These are phyloP conservation scores for Lathyrus oleraceus DNA, from an alignment of 306 rosid species.

Conservation along the genomic window DNA sequence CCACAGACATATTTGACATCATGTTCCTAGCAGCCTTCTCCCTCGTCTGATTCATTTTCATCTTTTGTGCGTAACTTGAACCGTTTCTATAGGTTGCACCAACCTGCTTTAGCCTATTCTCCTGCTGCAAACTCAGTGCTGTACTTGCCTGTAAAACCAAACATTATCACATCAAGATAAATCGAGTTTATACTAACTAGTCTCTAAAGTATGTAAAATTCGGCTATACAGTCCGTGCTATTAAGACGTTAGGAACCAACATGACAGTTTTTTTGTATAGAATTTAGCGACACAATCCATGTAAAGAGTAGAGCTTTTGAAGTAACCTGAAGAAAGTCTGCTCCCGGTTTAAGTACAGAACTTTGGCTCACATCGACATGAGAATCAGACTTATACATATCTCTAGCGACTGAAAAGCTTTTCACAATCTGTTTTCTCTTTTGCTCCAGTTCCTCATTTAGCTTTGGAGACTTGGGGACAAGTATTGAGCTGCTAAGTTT, in stretches of 20 bases:
- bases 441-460: slow-evolving; percentile 28
- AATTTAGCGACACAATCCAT: too few relatives aligned
- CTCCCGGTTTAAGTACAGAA: slow-evolving; percentile 36
- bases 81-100: slow-evolving; percentile 42
- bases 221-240: too few relatives aligned
- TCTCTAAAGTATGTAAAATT: too few relatives aligned
- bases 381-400: slow-evolving; percentile 30
- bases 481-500: slow-evolving; percentile 31
- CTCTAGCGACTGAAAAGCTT: slow-evolving; percentile 42
- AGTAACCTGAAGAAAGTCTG: slow-evolving; percentile 38
- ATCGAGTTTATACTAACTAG: neutral
- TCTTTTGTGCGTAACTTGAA: slow-evolving; percentile 21
- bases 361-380: neutral
- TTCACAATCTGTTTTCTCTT: slow-evolving; percentile 37
- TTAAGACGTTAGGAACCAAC: too few relatives aligned
- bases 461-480: slow-evolving; percentile 38
- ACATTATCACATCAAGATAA: neutral
- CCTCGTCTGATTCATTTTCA: slow-evolving; percentile 27
- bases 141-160: slow-evolving; percentile 24
- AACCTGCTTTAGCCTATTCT: slow-evolving; percentile 45
- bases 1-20: slow-evolving; percentile 41
- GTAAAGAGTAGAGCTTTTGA: neutral
- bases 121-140: slow-evolving; percentile 41
- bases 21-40: slow-evolving; percentile 37
- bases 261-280: too few relatives aligned